Base-by-base conservation (phyloP, 768 basidiomycete genomes). In the Exidia glandulosa region DNA sequence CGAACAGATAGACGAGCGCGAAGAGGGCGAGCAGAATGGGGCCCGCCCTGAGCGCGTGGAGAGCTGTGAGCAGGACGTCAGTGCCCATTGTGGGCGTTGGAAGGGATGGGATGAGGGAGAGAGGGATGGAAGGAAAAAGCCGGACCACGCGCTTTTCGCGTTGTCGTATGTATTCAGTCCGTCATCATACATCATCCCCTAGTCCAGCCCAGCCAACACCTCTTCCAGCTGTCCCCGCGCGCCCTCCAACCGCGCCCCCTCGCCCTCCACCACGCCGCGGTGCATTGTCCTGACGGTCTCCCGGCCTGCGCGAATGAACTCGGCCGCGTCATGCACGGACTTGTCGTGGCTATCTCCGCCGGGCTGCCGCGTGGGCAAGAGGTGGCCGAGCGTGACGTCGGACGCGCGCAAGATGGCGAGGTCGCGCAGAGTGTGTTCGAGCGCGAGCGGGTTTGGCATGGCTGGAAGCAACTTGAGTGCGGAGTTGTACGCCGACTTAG, bases 371-470 rank as follows among this genome's bases (percentile, higher is more conserved):
- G 59, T 7, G 3, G 61, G 61, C 7, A 71, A 33, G 29, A 77
- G 68, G 33, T 57, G 9, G 54, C 59, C 4, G 73, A 66, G 19
- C 80, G 63, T 61, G 50, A 79, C 61, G 27, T 79, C 81, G 10
- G 84, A 82, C 30, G 81, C 81, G 31, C 85, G 81, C 23, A 90
- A 73, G 32, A 88, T 70, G 4, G 88, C 87, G 27, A 91, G 80
- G 70, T 91, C 89, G 13, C 79, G 84, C 36, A 90, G 76, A 6
- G 82, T 83, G 59, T 82, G 78, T 60, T 75, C 70, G 32, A 88
- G 76, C 6, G 81, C 73, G 45, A 90, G 75, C 23, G 56, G 55
- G 3, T 19, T 45, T 6, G 12, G 9, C 41, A 19, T 45, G 41
- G 41, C 41, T 45, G 41, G 19, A 19, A 10, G 10, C 36, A 37